Conservation (phyloP, 495 filamentous ascomycete genomes). For the Usnea hakonensis region DNA sequence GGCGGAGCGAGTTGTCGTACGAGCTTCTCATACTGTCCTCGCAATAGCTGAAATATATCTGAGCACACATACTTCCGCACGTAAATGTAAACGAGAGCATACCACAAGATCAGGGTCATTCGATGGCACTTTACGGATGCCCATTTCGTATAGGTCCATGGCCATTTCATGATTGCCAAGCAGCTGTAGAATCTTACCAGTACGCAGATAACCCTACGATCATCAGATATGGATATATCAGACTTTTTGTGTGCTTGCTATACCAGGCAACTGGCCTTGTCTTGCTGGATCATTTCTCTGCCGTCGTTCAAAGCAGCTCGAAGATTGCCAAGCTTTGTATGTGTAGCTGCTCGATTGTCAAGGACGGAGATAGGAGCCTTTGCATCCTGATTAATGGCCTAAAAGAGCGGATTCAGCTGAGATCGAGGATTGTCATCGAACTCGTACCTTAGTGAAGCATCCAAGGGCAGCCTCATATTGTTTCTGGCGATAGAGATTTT, state of each 20-base stretch:
- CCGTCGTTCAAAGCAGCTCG: constrained; percentile 51
- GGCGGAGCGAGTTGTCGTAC: constrained; percentile 25
- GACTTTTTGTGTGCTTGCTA: neutral
- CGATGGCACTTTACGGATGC: constrained; percentile 40
- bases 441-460: constrained; percentile 37
- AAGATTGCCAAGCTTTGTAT: constrained; percentile 49
- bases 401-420: constrained; percentile 6
- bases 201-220: constrained; percentile 55
- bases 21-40: constrained; percentile 41
- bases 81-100: constrained; percentile 10
- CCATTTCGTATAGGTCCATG: constrained; percentile 54
- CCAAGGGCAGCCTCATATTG: constrained; percentile 36
- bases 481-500: constrained; percentile 36
- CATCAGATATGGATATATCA: neutral
- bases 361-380: constrained; percentile 38
- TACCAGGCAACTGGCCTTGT: constrained; percentile 43
- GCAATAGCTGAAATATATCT: constrained; percentile 32
- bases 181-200: constrained; percentile 52
- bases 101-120: constrained; percentile 42
- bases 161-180: constrained; percentile 47
- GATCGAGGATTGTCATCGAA: neutral
- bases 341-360: constrained; percentile 54
- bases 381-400: constrained; percentile 34
- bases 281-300: constrained; percentile 48
- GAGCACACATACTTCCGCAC: constrained; percentile 2